These are phyloP conservation scores for Parmelia sp. DNA, from an alignment of 495 filamentous ascomycete species.

Conservation along the genomic window DNA sequence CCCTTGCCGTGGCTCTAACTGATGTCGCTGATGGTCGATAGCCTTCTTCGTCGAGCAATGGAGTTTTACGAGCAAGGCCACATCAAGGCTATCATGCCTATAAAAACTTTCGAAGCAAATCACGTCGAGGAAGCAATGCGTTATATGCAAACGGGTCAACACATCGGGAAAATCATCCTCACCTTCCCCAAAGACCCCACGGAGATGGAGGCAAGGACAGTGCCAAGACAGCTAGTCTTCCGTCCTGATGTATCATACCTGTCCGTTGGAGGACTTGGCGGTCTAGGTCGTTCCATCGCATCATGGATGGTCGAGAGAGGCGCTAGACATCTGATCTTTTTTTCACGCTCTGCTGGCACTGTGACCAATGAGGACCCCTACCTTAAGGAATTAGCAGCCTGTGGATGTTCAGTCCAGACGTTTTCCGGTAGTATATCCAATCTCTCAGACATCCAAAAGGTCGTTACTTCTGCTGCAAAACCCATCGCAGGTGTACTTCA, in stretches of 20 bases:
- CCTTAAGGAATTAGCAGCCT: not conserved
- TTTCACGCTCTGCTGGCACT: slow-evolving; percentile 32
- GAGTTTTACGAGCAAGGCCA: slow-evolving; percentile 10
- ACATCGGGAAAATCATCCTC: slow-evolving; percentile 28
- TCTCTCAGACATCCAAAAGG: slow-evolving; percentile 29
- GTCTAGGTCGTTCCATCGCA: slow-evolving; percentile 41
- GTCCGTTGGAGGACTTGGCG: slow-evolving; percentile 42
- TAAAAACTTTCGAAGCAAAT: slow-evolving; percentile 29
- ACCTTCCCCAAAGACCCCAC: slow-evolving; percentile 2
- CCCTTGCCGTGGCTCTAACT: not conserved
- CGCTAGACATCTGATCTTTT: slow-evolving; percentile 9
- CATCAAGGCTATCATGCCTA: slow-evolving; percentile 13
- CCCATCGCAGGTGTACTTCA: slow-evolving; percentile 42
- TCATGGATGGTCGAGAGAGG: slow-evolving; percentile 54
- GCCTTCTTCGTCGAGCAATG: slow-evolving; percentile 24
- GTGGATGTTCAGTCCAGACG: slow-evolving; percentile 28
- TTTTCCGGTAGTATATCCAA: slow-evolving; percentile 36
- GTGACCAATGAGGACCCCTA: slow-evolving; percentile 6
- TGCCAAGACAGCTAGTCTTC: slow-evolving; percentile 4
- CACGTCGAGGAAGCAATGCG: slow-evolving; percentile 42
- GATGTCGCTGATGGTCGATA: slow-evolving; percentile 2
- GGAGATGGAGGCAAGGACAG: slow-evolving; percentile 1
- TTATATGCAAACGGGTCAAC: slow-evolving; percentile 40
- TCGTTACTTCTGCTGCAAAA: slow-evolving; percentile 28
- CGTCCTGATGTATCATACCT: slow-evolving; percentile 20